phyloP scores from a whole-genome alignment of 345 rosid species.

The Kandelia obovata region DNA sequence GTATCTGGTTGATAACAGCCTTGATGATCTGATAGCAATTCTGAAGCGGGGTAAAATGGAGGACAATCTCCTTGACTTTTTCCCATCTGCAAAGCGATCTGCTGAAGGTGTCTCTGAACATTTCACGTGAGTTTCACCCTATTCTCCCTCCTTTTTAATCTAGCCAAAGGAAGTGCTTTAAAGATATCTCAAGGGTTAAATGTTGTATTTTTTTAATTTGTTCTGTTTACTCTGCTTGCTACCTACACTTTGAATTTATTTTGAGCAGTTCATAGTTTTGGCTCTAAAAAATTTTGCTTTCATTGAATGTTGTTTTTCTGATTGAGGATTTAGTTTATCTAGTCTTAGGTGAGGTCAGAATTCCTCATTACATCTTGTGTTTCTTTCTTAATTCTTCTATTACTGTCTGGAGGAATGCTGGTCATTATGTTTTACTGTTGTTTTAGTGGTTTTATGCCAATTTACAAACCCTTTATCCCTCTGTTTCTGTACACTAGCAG shows the following conservation, averaged over 20 bases:
- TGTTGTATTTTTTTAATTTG: too few relatives aligned
- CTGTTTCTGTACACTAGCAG: too few relatives aligned
- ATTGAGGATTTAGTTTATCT: too few relatives aligned
- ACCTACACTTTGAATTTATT: too few relatives aligned
- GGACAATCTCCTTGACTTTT: constrained; percentile 75
- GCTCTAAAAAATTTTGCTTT: background rate
- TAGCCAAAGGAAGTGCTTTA: too few relatives aligned
- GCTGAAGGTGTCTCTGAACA: constrained; percentile 91
- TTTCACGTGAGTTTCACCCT: constrained; percentile 64
- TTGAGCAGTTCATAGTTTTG: background rate
- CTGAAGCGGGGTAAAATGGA: constrained; percentile 96
- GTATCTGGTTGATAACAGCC: constrained; percentile 90
- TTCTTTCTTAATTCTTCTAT: background rate
- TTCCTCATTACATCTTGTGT: background rate
- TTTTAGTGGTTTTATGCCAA: too few relatives aligned
- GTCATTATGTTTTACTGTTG: too few relatives aligned
- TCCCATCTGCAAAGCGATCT: constrained; percentile 80
- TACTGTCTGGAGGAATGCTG: too few relatives aligned
- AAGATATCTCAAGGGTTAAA: too few relatives aligned
- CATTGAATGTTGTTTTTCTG: background rate
- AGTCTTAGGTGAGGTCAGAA: too few relatives aligned
- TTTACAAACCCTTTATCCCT: too few relatives aligned
- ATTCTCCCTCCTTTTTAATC: background rate
- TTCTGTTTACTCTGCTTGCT: too few relatives aligned
- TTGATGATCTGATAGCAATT: constrained; percentile 87